Evolutionary conservation across 2,329 filamentous ascomycete species (phyloP).

Genomic region (Fusarium dlaminii): DNA sequence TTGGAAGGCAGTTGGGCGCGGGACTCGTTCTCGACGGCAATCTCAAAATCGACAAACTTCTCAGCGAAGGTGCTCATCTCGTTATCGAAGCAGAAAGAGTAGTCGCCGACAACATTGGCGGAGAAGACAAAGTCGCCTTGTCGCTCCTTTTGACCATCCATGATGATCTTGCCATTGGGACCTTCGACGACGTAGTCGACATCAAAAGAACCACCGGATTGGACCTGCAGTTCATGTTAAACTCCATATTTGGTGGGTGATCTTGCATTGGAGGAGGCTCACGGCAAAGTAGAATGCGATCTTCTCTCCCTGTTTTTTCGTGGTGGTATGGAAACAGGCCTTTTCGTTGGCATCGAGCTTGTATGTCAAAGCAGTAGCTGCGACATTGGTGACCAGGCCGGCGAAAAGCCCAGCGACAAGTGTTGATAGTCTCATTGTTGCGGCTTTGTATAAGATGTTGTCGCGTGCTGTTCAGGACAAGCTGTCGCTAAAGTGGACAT

Average conservation of each 20-base stretch:
- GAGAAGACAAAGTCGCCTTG: constrained; percentile 99
- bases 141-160: constrained; percentile 88
- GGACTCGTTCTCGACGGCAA: constrained; percentile 91
- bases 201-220: constrained; percentile 98
- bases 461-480: constrained; percentile 47
- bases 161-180: constrained; percentile 80
- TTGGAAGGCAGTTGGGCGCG: constrained; percentile 86
- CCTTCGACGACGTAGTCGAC: constrained; percentile 91
- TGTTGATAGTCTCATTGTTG: constrained; percentile 71
- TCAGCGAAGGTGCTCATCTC: constrained; percentile 98
- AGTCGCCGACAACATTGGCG: constrained; percentile 86
- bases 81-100: constrained; percentile 98
- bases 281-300: constrained; percentile 99
- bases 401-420: constrained; percentile 75
- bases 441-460: constrained; percentile 36
- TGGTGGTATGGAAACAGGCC: constrained; percentile 90
- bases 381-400: constrained; percentile 74
- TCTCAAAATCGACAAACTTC: constrained; percentile 98
- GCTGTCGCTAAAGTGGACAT: constrained; percentile 43
- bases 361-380: constrained; percentile 94
- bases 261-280: constrained; percentile 49
- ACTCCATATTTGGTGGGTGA: not conserved
- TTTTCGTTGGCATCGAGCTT: constrained; percentile 90
- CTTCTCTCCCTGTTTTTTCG: constrained; percentile 83
- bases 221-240: constrained; percentile 69